A percentile compares a stretch with the other conserved stretches of the same genome.
These are phyloP conservation scores for Termitomyces bulborhizus DNA, from an alignment of 768 basidiomycete genomes.

Conservation along the genomic window DNA sequence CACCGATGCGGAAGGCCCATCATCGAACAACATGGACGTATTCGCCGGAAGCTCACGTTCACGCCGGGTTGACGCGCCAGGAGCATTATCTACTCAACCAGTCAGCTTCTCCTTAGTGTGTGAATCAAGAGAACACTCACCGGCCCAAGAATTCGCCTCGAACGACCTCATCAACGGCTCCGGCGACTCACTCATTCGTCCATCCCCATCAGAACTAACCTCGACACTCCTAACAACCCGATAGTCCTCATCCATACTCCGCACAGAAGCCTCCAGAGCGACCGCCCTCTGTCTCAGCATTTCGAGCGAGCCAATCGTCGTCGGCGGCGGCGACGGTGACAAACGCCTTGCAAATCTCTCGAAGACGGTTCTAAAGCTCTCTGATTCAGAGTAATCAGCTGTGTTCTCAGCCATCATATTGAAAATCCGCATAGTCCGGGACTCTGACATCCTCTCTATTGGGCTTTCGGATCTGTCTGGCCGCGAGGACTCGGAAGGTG, in stretches of 20 bases:
- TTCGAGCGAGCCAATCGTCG: neutral
- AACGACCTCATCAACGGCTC: neutral
- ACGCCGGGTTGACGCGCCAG: neutral
- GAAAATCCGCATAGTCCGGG: no score
- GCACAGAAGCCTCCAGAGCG: neutral
- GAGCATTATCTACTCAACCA: neutral
- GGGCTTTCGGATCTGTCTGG: no score
- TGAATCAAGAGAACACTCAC: neutral
- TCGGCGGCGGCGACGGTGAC: neutral
- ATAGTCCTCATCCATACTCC: neutral
- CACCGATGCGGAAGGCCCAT: neutral
- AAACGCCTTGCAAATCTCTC: neutral
- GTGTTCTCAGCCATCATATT: no score
- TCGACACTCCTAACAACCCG: neutral
- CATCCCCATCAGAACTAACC: neutral
- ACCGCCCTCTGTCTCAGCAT: neutral
- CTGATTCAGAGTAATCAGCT: no score
- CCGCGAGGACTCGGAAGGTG: no score
- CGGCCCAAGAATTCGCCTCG: neutral
- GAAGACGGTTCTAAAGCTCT: neutral
- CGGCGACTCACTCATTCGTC: neutral
- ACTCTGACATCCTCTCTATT: no score
- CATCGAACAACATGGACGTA: conserved; percentile 5
- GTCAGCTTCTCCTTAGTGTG: neutral
- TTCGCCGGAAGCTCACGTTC: conserved; percentile 5